Conservation (phyloP, 108 stramenopile species). For the Parmales sp. region DNA sequence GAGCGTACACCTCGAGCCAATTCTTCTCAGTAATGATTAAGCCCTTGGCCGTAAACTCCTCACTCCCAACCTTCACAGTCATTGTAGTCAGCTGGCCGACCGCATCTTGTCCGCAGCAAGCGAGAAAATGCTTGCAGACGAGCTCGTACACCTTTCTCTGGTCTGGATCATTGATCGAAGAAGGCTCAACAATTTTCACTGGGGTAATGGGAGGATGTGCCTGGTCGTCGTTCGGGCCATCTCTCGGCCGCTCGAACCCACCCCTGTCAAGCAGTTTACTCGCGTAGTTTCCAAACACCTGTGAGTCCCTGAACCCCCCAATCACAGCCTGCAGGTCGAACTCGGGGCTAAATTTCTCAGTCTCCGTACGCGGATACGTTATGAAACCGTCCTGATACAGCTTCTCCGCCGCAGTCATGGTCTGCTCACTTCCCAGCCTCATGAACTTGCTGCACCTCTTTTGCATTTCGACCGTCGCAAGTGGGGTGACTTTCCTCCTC, state of each 20-base stretch:
- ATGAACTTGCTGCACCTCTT: conserved; percentile 81
- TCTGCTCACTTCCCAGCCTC: conserved; percentile 70
- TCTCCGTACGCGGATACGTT: conserved; percentile 95
- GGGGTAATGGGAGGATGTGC: conserved; percentile 99
- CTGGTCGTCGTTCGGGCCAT: conserved; percentile 81
- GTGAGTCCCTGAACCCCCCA: conserved; percentile 45
- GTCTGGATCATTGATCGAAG: conserved; percentile 49
- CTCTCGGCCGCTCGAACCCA: conserved; percentile 64
- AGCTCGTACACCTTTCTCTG: conserved; percentile 76
- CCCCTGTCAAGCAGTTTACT: conserved; percentile 42
- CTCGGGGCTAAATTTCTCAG: conserved; percentile 81
- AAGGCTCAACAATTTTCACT: conserved; percentile 76
- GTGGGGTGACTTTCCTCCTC: too few relatives aligned
- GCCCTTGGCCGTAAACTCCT: conserved; percentile 77
- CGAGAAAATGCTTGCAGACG: conserved; percentile 92
- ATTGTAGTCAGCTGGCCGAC: conserved; percentile 72
- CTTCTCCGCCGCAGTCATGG: conserved; percentile 90
- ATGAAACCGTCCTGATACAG: conserved; percentile 86
- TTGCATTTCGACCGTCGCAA: conserved; percentile 95
- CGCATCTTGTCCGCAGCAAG: conserved; percentile 92
- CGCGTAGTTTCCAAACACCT: conserved; percentile 37
- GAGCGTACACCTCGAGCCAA: conserved; percentile 80
- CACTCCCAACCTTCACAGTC: conserved; percentile 65
- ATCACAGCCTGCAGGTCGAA: conserved; percentile 68
- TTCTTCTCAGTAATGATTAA: conserved; percentile 61